Percentiles rank a stretch among this genome's conserved stretches.
Evolutionary conservation across 495 filamentous ascomycete species (phyloP).

Genomic region (Xylaria grammica): DNA sequence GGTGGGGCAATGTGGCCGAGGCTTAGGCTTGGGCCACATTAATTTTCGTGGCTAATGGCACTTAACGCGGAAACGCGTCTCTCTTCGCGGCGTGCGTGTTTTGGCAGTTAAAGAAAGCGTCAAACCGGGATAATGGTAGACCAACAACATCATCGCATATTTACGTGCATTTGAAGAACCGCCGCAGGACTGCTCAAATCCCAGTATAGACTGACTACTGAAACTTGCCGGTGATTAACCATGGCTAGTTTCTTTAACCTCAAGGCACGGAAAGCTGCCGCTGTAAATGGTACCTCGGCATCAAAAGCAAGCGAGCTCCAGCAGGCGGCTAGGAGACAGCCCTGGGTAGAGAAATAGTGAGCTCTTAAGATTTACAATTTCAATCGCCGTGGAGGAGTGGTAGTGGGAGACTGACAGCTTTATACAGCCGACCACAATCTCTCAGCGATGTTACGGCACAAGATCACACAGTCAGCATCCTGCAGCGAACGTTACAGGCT

Average conservation of each 20-base stretch:
- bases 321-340: slow-evolving; percentile 72
- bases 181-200: background rate
- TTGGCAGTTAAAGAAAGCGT: background rate
- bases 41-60: slow-evolving; percentile 4
- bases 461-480: slow-evolving; percentile 93
- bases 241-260: slow-evolving; percentile 94
- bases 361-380: slow-evolving; percentile 36
- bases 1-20: slow-evolving; percentile 10
- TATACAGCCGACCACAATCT: slow-evolving; percentile 83
- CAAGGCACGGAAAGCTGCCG: slow-evolving; percentile 87
- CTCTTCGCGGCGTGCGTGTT: background rate
- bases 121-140: background rate
- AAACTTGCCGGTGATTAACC: background rate
- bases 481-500: slow-evolving; percentile 90
- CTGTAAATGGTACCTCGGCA: slow-evolving; percentile 57
- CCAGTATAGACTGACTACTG: background rate
- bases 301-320: slow-evolving; percentile 59
- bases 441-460: slow-evolving; percentile 95
- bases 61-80: slow-evolving; percentile 22
- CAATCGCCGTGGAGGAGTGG: no score
- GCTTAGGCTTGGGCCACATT: slow-evolving; percentile 15
- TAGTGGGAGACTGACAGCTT: slow-evolving; percentile 25
- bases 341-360: slow-evolving; percentile 99
- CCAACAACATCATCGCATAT: background rate
- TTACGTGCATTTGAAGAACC: background rate